phyloP scores from a whole-genome alignment of 106 monocot genomes.

The Triglochin maritima region DNA sequence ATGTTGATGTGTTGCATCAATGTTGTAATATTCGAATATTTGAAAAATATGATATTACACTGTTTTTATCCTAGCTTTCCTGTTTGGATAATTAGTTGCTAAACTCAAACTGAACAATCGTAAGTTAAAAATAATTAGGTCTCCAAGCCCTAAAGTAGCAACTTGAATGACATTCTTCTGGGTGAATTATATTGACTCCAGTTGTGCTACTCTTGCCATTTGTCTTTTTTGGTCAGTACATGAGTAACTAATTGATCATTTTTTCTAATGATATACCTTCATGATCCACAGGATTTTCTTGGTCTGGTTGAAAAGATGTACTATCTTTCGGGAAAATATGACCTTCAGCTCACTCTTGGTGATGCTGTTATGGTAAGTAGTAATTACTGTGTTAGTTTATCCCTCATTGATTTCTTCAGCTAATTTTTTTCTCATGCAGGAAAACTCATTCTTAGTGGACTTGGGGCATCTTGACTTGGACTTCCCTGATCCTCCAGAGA shows the following conservation, averaged over 20 bases:
- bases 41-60: neutral
- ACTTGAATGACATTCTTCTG: neutral
- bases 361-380: conserved; percentile 75
- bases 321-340: conserved; percentile 88
- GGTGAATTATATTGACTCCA: neutral
- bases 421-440: conserved; percentile 31
- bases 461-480: conserved; percentile 79
- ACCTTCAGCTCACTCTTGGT: conserved; percentile 79
- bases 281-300: conserved; percentile 62
- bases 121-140: neutral
- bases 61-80: neutral
- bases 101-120: neutral
- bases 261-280: neutral
- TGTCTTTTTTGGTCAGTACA: neutral
- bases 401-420: neutral
- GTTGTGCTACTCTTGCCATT: neutral
- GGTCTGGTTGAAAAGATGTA: conserved; percentile 89
- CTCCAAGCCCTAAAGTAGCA: too few species aligned
- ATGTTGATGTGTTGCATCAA: neutral
- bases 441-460: conserved; percentile 60
- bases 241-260: neutral
- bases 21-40: neutral
- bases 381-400: neutral
- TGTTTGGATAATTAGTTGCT: neutral
- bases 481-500: conserved; percentile 84